phyloP scores from a whole-genome alignment of 805 yeast species.

The Cyberlindnera mississippiensis region DNA sequence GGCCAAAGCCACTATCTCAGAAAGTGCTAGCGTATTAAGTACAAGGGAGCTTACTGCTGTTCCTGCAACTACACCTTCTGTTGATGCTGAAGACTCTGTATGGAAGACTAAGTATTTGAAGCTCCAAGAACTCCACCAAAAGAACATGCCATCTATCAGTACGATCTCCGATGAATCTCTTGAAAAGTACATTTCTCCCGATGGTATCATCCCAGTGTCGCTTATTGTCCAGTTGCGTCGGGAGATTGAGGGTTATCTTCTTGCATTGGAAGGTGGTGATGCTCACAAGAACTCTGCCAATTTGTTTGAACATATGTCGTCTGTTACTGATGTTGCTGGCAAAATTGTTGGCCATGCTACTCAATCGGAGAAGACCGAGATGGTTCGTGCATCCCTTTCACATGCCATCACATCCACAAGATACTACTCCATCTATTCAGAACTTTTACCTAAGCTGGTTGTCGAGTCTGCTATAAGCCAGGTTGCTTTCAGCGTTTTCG shows the following conservation, averaged over 20 bases:
- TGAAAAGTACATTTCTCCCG: constrained; percentile 27
- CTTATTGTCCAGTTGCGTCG: constrained; percentile 45
- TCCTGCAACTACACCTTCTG: background rate
- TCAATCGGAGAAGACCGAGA: constrained; percentile 38
- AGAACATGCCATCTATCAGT: constrained; percentile 14
- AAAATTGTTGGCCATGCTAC: constrained; percentile 28
- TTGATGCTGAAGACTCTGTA: constrained; percentile 27
- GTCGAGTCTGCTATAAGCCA: constrained; percentile 77
- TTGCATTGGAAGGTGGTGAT: background rate
- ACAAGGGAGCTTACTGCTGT: background rate
- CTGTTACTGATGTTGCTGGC: constrained; percentile 38
- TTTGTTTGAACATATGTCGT: constrained; percentile 50
- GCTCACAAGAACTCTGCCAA: constrained; percentile 23
- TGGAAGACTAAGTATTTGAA: constrained; percentile 28
- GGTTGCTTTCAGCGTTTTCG: constrained; percentile 61
- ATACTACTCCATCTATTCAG: constrained; percentile 60
- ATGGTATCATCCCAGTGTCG: constrained; percentile 45
- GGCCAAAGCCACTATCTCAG: background rate
- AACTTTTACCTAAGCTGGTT: constrained; percentile 64
- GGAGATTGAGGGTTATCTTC: constrained; percentile 4
- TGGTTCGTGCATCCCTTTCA: constrained; percentile 63
- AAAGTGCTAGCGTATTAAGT: background rate
- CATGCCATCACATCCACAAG: constrained; percentile 75
- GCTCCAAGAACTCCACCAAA: constrained; percentile 2
- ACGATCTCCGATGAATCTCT: constrained; percentile 27